Base-by-base conservation (phyloP, 176 grass and related monocot species). In the Musa beccarii region DNA sequence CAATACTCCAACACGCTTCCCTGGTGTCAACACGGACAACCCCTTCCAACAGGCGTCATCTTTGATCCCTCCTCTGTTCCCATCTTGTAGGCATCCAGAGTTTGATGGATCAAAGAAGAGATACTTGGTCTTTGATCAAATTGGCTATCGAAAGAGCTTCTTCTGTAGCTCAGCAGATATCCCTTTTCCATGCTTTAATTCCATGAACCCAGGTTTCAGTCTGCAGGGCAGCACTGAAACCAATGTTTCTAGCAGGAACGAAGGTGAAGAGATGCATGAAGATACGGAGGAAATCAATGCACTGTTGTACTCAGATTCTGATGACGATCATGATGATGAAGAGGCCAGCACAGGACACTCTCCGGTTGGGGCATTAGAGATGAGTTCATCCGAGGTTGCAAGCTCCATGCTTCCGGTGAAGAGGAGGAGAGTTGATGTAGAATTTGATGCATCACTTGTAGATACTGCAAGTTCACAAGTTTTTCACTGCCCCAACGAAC, bases 201-300 rank as follows among this genome's bases (percentile, higher is more conserved):
- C 53, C 5, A n/a, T 83, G 73, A 83, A 88, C 76, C 79, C 79
- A 69, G 78, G 81, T 19, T 77, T 77, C 71, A 87, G 92, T 20
- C 66, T 92, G 64, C 87, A 92, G 74, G 85, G 85, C 34, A 90
- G 85, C 66, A 85, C 86, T 54, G 87, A 90, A 80, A 96, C 89
- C 43, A 80, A 87, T 82, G 67, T 85, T 63, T 89, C 88, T 24
- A 82, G 85, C 72, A 81, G 56, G 51, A 55, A 82, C 75, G 81
- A 75, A 21, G 79, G 65, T 1, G 83, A 85, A 53, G 88, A 85
- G 75, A 85, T 90, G 79, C 94, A 93, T 59, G 94, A 97, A 85
- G 89, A 97, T 61, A 87, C 85, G 1, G 94, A 91, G 51, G 94
- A 93, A 81, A 97, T 97, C 51, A 79, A 97, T 71, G 90, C 82